These are phyloP conservation scores for Diaporthe capsici DNA, from an alignment of 2,329 filamentous ascomycete genomes.

Conservation along the genomic window DNA sequence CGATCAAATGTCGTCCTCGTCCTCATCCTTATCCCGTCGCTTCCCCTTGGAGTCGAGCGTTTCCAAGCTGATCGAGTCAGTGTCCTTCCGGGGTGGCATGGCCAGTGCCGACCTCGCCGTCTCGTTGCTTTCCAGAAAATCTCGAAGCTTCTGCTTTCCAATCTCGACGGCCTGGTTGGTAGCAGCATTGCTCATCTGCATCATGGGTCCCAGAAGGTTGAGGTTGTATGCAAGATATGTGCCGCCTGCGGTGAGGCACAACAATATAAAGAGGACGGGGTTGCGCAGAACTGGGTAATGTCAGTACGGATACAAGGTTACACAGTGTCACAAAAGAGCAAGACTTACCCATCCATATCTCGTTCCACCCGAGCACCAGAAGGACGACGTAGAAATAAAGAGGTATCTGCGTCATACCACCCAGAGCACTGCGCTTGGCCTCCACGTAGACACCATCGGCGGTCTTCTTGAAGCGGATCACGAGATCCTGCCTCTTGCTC, in stretches of 20 bases:
- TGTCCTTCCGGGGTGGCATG: constrained; percentile 70
- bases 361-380: constrained; percentile 97
- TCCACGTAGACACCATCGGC: constrained; percentile 98
- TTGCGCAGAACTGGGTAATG: constrained; percentile 83
- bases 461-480: constrained; percentile 97
- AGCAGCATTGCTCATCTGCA: constrained; percentile 94
- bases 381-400: constrained; percentile 94
- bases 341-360: constrained; percentile 88
- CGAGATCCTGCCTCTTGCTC: constrained; percentile 89
- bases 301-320: constrained; percentile 42
- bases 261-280: constrained; percentile 90
- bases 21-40: constrained; percentile 66
- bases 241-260: constrained; percentile 81
- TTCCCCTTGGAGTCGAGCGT: constrained; percentile 72
- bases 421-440: constrained; percentile 96
- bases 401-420: constrained; percentile 93
- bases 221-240: constrained; percentile 93
- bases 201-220: constrained; percentile 95
- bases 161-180: constrained; percentile 89
- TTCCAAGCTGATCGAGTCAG: constrained; percentile 69
- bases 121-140: constrained; percentile 91
- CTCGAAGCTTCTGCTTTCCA: constrained; percentile 89
- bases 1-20: constrained; percentile 69
- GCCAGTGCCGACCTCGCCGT: constrained; percentile 86
- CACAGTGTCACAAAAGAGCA: background rate